These are phyloP conservation scores for Graphium sp. DNA, from an alignment of 2,329 filamentous ascomycete genomes.

Conservation along the genomic window DNA sequence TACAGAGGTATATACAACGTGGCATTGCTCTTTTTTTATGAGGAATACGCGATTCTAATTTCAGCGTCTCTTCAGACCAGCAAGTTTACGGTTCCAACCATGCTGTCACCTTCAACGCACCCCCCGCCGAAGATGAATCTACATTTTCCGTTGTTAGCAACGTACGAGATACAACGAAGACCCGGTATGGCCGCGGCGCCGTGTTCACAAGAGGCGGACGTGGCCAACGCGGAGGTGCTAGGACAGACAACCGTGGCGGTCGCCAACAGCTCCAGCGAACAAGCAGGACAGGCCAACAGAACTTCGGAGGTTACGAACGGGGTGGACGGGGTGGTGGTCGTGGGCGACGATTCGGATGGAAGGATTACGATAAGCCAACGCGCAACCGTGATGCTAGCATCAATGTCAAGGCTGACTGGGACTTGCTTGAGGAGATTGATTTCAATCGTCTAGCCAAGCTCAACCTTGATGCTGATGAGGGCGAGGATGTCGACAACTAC, in stretches of 20 bases:
- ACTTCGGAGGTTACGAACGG: constrained; percentile 47
- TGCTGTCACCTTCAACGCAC: constrained; percentile 75
- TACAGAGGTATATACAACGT: constrained; percentile 54
- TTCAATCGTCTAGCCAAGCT: constrained; percentile 91
- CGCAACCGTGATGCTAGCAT: constrained; percentile 92
- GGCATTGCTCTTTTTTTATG: neutral
- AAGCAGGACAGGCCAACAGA: constrained; percentile 49
- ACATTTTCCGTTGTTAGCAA: constrained; percentile 98
- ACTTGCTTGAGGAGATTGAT: constrained; percentile 93
- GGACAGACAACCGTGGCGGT: constrained; percentile 43
- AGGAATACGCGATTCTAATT: neutral
- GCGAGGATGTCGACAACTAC: constrained; percentile 88
- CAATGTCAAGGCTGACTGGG: constrained; percentile 92
- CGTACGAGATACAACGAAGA: constrained; percentile 70
- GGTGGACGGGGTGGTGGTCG: constrained; percentile 58
- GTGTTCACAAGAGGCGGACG: constrained; percentile 77
- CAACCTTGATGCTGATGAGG: constrained; percentile 86
- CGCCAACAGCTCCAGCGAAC: constrained; percentile 52
- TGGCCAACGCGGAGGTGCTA: constrained; percentile 57
- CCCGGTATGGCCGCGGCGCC: constrained; percentile 76
- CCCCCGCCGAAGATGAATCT: constrained; percentile 86
- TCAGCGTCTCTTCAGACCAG: constrained; percentile 45
- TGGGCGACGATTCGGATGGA: constrained; percentile 89
- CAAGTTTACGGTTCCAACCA: constrained; percentile 90
- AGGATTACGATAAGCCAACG: constrained; percentile 95